These are phyloP conservation scores for Bocquillonia castaneifolia DNA, from an alignment of 441 rosid genomes.

Conservation along the genomic window DNA sequence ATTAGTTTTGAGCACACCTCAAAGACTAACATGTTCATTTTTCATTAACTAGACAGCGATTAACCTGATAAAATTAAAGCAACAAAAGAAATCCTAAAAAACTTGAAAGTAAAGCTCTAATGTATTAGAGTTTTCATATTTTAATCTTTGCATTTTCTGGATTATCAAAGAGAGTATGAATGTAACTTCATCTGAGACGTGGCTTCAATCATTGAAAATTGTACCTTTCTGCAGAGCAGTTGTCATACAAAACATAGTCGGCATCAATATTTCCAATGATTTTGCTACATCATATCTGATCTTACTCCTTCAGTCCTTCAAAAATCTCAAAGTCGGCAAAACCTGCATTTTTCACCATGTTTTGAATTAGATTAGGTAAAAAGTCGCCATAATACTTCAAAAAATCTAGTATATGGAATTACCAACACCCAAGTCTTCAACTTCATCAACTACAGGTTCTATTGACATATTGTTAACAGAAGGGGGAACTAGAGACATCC, in stretches of 20 bases:
- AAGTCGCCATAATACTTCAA: background rate
- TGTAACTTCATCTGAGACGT: background rate
- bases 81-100: background rate
- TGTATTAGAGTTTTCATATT: background rate
- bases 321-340: constrained; percentile 78
- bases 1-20: background rate
- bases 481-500: constrained; percentile 61
- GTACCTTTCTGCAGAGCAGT: constrained; percentile 5
- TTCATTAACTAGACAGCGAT: background rate
- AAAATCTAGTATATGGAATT: constrained; percentile 20
- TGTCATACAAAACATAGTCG: background rate
- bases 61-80: background rate
- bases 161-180: background rate
- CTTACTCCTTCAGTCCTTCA: constrained; percentile 36
- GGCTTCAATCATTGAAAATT: background rate
- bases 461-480: constrained; percentile 32
- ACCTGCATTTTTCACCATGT: constrained; percentile 41
- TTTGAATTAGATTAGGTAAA: constrained; percentile 4
- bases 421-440: constrained; percentile 63
- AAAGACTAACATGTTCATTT: background rate
- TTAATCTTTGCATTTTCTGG: background rate
- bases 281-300: constrained; percentile 28
- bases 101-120: too few relatives aligned
- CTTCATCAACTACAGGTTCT: constrained; percentile 46
- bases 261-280: constrained; percentile 3